A percentile compares a stretch with the other conserved stretches of the same genome.
These are phyloP conservation scores for Spathaspora gorwiae DNA, from an alignment of 805 yeast species.

Conservation along the genomic window DNA sequence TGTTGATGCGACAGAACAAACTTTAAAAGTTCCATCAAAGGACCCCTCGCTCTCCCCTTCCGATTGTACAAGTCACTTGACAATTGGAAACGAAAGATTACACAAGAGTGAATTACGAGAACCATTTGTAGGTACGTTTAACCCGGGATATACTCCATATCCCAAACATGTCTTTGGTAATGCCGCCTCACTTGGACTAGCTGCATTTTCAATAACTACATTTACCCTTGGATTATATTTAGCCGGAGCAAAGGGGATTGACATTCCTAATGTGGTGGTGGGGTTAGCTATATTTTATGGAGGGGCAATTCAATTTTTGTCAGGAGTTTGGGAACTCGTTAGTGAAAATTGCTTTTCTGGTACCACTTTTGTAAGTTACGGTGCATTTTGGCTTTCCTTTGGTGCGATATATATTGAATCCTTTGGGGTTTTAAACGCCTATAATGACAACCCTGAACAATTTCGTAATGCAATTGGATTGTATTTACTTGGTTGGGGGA, in stretches of 20 bases:
- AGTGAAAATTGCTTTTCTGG: constrained; percentile 65
- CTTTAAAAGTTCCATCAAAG: not conserved
- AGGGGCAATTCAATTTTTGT: constrained; percentile 53
- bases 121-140: constrained; percentile 6
- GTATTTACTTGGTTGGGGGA: constrained; percentile 57
- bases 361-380: constrained; percentile 56
- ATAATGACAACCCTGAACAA: constrained; percentile 33
- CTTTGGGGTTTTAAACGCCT: constrained; percentile 58
- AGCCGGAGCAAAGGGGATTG: constrained; percentile 51
- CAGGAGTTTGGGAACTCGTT: constrained; percentile 65
- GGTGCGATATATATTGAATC: constrained; percentile 55
- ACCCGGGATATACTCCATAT: constrained; percentile 3
- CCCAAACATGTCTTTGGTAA: constrained; percentile 49
- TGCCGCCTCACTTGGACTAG: constrained; percentile 61
- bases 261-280: constrained; percentile 47
- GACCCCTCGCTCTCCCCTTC: not conserved
- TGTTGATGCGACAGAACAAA: not conserved
- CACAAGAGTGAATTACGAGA: constrained; percentile 10
- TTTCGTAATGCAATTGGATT: constrained; percentile 53
- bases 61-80: not conserved
- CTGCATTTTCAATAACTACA: constrained; percentile 59
- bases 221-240: constrained; percentile 54
- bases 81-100: not conserved
- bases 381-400: constrained; percentile 67
- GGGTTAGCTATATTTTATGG: constrained; percentile 60